These are phyloP conservation scores for Pseudozyma pruni DNA, from an alignment of 1,284 basidiomycete genomes.

Conservation along the genomic window DNA sequence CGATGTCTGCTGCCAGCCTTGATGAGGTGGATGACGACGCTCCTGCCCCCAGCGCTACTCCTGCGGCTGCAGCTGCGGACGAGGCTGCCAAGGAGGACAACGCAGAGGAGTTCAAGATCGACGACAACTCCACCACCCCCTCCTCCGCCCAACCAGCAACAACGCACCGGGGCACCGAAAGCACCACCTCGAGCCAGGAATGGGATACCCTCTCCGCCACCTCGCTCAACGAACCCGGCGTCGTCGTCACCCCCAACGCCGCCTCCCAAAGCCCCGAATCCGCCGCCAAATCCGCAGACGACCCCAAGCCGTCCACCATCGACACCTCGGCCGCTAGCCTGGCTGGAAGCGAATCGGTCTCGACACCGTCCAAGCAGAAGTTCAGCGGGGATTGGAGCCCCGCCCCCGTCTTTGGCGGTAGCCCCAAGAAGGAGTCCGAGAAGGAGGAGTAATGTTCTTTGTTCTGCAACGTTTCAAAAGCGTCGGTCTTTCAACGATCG, in stretches of 20 bases:
- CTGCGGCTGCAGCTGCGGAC: neutral
- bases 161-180: constrained; percentile 34
- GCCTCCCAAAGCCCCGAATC: constrained; percentile 12
- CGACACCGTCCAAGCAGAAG: constrained; percentile 36
- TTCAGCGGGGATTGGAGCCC: constrained; percentile 36
- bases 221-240: constrained; percentile 47
- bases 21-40: constrained; percentile 56
- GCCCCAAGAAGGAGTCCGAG: constrained; percentile 19
- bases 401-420: constrained; percentile 31
- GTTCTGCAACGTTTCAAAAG: neutral
- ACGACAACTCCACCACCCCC: constrained; percentile 20
- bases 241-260: constrained; percentile 35
- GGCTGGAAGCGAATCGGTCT: constrained; percentile 6
- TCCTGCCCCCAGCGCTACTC: constrained; percentile 16
- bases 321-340: constrained; percentile 27
- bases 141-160: constrained; percentile 11
- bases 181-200: constrained; percentile 57
- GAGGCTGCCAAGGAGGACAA: constrained; percentile 2
- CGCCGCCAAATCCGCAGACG: constrained; percentile 15
- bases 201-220: constrained; percentile 53
- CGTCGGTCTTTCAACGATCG: neutral
- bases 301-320: constrained; percentile 28
- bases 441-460: constrained; percentile 1
- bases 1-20: constrained; percentile 36
- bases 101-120: constrained; percentile 6